Evolutionary conservation across 768 basidiomycete species (phyloP).

Genomic region (Lactarius trivialis): DNA sequence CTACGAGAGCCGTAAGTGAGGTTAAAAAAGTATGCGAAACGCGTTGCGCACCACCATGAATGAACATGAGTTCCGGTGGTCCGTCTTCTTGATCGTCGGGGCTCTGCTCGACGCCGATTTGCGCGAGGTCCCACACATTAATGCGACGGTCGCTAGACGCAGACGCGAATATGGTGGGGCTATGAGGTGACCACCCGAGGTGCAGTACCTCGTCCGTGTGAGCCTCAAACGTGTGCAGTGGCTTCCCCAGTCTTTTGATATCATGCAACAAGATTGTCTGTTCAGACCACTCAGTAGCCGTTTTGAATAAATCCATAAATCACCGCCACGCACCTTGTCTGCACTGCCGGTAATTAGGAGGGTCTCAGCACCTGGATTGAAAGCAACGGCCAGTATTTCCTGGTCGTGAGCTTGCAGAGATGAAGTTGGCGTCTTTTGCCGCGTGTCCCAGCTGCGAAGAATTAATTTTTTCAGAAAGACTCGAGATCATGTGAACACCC

Average conservation of each 20-base stretch:
- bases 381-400: slow-evolving; percentile 87
- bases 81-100: slow-evolving; percentile 99
- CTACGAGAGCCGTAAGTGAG: slow-evolving; percentile 33
- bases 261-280: slow-evolving; percentile 90
- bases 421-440: slow-evolving; percentile 61
- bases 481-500: slow-evolving; percentile 28
- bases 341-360: slow-evolving; percentile 87
- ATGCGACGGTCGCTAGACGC: slow-evolving; percentile 90
- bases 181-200: slow-evolving; percentile 92
- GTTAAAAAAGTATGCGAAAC: not conserved
- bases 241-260: slow-evolving; percentile 62
- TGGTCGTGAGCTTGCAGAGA: slow-evolving; percentile 80
- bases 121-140: slow-evolving; percentile 89
- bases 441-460: slow-evolving; percentile 79
- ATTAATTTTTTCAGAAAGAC: slow-evolving; percentile 1
- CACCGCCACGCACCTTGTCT: slow-evolving; percentile 64
- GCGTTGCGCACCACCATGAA: slow-evolving; percentile 71
- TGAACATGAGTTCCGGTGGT: slow-evolving; percentile 91
- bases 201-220: slow-evolving; percentile 95
- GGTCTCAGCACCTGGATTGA: slow-evolving; percentile 74
- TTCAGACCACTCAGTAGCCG: not conserved
- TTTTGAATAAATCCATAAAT: not conserved
- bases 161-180: slow-evolving; percentile 87
- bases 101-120: slow-evolving; percentile 92
- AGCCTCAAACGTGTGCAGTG: slow-evolving; percentile 84